These are phyloP conservation scores for Dioscorea cayenensis DNA, from an alignment of 116 monocot species.

Conservation along the genomic window DNA sequence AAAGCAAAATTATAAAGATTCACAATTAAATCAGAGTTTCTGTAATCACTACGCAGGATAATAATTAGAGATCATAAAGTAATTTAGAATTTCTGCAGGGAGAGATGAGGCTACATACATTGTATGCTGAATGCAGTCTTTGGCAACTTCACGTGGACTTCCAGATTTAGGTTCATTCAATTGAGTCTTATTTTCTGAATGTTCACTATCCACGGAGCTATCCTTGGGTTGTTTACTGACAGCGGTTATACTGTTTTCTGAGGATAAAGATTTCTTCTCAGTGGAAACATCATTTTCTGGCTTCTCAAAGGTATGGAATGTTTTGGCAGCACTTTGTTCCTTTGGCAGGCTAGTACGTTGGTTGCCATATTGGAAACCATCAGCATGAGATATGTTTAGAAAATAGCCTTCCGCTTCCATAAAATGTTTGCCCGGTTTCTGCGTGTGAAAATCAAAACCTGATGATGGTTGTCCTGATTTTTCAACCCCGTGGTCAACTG, in stretches of 20 bases:
- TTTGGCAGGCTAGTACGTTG: not conserved
- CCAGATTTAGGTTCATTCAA: constrained; percentile 11
- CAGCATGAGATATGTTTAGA: constrained; percentile 10
- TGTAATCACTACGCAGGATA: not conserved
- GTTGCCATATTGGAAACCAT: not conserved
- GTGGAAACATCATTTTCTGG: constrained; percentile 6
- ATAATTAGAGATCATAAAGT: not conserved
- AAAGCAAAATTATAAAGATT: not conserved
- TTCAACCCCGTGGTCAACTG: constrained; percentile 6
- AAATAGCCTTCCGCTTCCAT: constrained; percentile 1
- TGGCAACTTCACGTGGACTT: constrained; percentile 13
- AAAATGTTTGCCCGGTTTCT: constrained; percentile 5
- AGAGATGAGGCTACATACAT: constrained; percentile 19
- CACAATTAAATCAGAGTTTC: not conserved
- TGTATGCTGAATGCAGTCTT: constrained; percentile 19
- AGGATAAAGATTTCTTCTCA: constrained; percentile 15
- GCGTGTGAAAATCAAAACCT: not conserved
- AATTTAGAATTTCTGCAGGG: not conserved
- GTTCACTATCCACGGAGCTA: constrained; percentile 12
- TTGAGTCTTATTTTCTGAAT: constrained; percentile 15
- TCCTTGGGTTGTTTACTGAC: constrained; percentile 12
- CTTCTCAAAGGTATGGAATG: constrained; percentile 3
- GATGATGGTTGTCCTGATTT: constrained; percentile 14
- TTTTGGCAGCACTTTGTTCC: constrained; percentile 6
- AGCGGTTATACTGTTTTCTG: constrained; percentile 13